Conservation (phyloP, 2,329 filamentous ascomycete genomes). For the Aureobasidium namibiae region DNA sequence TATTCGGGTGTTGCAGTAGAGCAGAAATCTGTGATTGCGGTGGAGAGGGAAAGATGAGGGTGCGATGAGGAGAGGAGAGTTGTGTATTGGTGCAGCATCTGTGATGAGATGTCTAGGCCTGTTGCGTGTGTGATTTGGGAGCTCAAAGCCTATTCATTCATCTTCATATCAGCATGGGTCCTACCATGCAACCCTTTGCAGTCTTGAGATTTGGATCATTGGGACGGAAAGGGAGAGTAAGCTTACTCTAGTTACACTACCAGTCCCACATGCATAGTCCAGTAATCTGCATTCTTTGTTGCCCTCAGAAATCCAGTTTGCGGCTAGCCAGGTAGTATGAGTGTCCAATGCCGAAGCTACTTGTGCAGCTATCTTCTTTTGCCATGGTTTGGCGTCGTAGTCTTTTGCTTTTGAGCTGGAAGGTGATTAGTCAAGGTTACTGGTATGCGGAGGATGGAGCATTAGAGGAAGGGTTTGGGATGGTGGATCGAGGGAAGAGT, state of each 20-base stretch:
- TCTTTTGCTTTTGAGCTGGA: constrained; percentile 24
- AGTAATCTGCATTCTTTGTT: constrained; percentile 18
- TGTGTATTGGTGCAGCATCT: constrained; percentile 27
- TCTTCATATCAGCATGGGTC: background rate
- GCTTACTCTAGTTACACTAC: constrained; percentile 21
- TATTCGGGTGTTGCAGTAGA: no score
- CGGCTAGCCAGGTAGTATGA: constrained; percentile 23
- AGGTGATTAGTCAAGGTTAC: background rate
- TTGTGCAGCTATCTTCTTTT: constrained; percentile 23
- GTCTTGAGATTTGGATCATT: no score
- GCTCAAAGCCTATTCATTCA: constrained; percentile 18
- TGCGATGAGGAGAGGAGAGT: constrained; percentile 14
- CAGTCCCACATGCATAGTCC: constrained; percentile 29
- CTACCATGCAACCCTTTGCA: background rate
- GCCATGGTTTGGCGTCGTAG: constrained; percentile 27
- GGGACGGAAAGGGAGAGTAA: background rate
- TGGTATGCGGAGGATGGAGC: background rate
- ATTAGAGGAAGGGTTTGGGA: background rate
- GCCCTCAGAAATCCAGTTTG: constrained; percentile 19
- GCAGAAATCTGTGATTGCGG: constrained; percentile 30
- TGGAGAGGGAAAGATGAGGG: constrained; percentile 14
- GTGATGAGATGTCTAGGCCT: constrained; percentile 26
- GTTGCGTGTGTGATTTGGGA: constrained; percentile 23
- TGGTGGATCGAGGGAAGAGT: background rate
- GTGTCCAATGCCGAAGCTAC: constrained; percentile 22